These are phyloP conservation scores for Zygoascus biomembranicola DNA, from an alignment of 805 yeast species.

Conservation along the genomic window DNA sequence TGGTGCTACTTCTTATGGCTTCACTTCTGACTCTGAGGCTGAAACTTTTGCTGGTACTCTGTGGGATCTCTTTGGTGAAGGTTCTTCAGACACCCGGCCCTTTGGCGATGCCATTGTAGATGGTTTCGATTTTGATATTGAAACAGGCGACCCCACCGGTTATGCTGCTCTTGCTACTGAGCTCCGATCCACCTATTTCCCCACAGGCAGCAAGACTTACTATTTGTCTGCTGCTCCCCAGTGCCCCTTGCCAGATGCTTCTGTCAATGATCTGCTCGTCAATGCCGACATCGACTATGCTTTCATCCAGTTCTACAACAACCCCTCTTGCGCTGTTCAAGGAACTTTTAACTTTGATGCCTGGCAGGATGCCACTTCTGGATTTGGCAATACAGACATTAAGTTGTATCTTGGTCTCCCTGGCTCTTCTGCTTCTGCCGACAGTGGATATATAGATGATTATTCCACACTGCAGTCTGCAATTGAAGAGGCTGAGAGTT, in stretches of 20 bases:
- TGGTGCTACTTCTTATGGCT: slow-evolving; percentile 51
- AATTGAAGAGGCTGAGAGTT: slow-evolving; percentile 17
- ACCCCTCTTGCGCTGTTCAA: slow-evolving; percentile 48
- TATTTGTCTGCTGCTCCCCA: slow-evolving; percentile 89
- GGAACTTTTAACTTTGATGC: slow-evolving; percentile 57
- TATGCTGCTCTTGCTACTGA: slow-evolving; percentile 52
- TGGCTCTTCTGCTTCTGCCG: slow-evolving; percentile 45
- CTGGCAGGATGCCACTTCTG: slow-evolving; percentile 58
- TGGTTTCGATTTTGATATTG: slow-evolving; percentile 76
- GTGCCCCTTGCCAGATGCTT: slow-evolving; percentile 79
- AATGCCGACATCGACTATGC: slow-evolving; percentile 68
- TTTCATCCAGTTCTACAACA: slow-evolving; percentile 85
- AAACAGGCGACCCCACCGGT: slow-evolving; percentile 52
- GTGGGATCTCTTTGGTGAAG: slow-evolving; percentile 50
- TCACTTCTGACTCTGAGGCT: slow-evolving; percentile 45
- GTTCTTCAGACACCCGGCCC: slow-evolving; percentile 35
- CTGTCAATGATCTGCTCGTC: slow-evolving; percentile 55
- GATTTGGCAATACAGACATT: slow-evolving; percentile 60
- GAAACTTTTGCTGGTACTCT: slow-evolving; percentile 44
- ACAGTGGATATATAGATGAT: slow-evolving; percentile 46
- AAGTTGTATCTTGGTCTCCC: slow-evolving; percentile 73
- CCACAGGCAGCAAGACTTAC: slow-evolving; percentile 48
- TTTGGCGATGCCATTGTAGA: slow-evolving; percentile 73
- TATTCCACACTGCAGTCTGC: slow-evolving; percentile 27
- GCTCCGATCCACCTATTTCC: slow-evolving; percentile 35